Base-by-base conservation (phyloP, 495 filamentous ascomycete genomes). In the Schizothecium vesticola region DNA sequence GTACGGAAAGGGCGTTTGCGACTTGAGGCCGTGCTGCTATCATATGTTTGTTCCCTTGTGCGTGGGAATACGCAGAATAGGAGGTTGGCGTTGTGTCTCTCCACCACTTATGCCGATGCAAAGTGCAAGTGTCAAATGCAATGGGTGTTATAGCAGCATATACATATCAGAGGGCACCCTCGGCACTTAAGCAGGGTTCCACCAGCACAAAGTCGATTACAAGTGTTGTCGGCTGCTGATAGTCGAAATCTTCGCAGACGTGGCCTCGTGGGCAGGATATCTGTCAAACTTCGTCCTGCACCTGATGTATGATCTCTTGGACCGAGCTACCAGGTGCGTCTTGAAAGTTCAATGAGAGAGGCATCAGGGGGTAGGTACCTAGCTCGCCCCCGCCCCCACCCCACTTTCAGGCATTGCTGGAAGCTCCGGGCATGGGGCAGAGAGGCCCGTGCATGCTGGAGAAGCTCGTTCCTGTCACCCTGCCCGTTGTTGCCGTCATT, bases 401-500 rank as follows among this genome's bases (percentile, higher is more conserved):
- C 43, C 43, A 51, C 43, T n/a, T n/a, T n/a, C 7, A 51, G 43
- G 43, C 19, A 13, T 6, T 51, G 16, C 43, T 51, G 43, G 43
- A 51, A 51, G 43, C 43, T 51, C 43, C 2, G 43, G 7, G 43
- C 16, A 51, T n/a, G 43, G 43, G 43, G 43, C 33, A 43, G 0
- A 51, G 16, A 51, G 43, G 43, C 43, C 43, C 43, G 43, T 51
- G 43, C 43, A 51, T 19, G 16, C 43, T 51, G 43, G 43, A 51
- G 43, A n/a, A 51, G 6, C 11, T 36, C 31, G 31, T 36, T 9
- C 31, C 31, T 36, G 28, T 31, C 7, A 72, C 72, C 74, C 75
- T 73, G 75, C 73, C 71, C 71, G 65, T 67, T 69, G 69, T 67
- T 76, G 71, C 75, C 73, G 75, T 75, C 75, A 75, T 77, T 72